phyloP scores from a whole-genome alignment of 495 filamentous ascomycete species.

The Collariella sp. region DNA sequence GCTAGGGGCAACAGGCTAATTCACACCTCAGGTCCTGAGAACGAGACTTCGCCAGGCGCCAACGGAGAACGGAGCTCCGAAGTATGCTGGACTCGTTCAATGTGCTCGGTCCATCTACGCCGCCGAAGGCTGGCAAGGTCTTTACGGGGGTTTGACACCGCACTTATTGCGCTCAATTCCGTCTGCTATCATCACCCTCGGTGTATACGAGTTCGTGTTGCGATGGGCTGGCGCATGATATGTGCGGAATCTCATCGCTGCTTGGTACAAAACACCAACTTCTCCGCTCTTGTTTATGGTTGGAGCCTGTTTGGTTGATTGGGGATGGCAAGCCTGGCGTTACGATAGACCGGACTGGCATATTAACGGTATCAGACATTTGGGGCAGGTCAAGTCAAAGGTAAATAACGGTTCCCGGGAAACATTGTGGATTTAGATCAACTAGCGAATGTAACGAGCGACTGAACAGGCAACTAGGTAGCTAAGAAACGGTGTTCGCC shows the following conservation, averaged over 20 bases:
- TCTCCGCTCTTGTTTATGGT: no score
- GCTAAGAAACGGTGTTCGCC: no score
- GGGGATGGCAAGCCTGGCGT: no score
- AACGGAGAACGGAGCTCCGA: not conserved
- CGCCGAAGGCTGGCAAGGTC: not conserved
- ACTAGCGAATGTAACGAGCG: no score
- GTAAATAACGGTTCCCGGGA: no score
- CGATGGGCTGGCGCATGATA: not conserved
- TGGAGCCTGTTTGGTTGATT: no score
- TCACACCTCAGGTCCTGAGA: not conserved
- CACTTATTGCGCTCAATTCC: constrained; percentile 1
- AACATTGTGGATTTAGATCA: no score
- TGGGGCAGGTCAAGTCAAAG: not conserved
- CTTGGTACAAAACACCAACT: not conserved
- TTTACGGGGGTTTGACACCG: not conserved
- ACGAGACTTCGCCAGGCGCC: constrained; percentile 1
- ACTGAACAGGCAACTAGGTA: no score
- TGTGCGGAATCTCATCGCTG: no score
- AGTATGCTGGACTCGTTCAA: not conserved
- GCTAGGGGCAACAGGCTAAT: not conserved
- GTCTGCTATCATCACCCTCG: not conserved
- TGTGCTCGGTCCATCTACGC: not conserved
- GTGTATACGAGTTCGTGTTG: not conserved
- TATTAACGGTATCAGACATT: not conserved
- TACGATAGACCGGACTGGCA: not conserved